A percentile compares a stretch with the other conserved stretches of the same genome.
phyloP scores from a whole-genome alignment of 2,329 filamentous ascomycete species.

The Mariannaea sp. region DNA sequence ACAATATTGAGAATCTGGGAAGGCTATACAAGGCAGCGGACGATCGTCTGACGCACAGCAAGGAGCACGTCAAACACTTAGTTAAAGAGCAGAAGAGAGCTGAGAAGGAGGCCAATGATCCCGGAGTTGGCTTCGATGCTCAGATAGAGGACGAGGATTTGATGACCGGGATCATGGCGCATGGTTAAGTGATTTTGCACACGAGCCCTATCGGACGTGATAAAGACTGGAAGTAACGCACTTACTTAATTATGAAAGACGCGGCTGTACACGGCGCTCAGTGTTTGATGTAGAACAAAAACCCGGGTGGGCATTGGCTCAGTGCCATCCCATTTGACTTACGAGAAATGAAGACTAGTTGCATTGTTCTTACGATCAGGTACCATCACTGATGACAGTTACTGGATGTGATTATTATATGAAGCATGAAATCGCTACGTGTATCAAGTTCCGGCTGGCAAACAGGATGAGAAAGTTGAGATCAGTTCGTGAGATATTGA shows the following conservation, averaged over 20 bases:
- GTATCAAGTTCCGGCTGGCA: too few relatives aligned
- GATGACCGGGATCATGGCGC: conserved; percentile 53
- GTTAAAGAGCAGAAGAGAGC: conserved; percentile 51
- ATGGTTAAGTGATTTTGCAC: conserved; percentile 17
- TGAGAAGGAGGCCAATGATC: conserved; percentile 50
- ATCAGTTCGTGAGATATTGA: too few relatives aligned
- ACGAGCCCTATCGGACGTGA: neutral
- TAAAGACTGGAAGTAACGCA: neutral
- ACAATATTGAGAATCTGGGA: conserved; percentile 51
- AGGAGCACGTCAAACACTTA: conserved; percentile 58
- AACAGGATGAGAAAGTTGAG: too few relatives aligned
- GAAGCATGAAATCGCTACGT: neutral
- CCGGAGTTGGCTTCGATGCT: conserved; percentile 49
- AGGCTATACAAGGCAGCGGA: conserved; percentile 57
- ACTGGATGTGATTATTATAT: neutral
- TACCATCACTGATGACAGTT: neutral
- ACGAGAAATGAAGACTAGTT: conserved; percentile 10
- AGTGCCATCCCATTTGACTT: neutral
- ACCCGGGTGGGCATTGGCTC: neutral
- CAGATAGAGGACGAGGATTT: conserved; percentile 65
- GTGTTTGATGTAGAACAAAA: neutral
- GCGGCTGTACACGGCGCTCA: neutral
- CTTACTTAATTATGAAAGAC: neutral
- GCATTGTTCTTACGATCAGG: neutral
- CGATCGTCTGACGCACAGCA: conserved; percentile 58